These are phyloP conservation scores for Cladosporium sp. DNA, from an alignment of 2,329 filamentous ascomycete genomes.

Conservation along the genomic window DNA sequence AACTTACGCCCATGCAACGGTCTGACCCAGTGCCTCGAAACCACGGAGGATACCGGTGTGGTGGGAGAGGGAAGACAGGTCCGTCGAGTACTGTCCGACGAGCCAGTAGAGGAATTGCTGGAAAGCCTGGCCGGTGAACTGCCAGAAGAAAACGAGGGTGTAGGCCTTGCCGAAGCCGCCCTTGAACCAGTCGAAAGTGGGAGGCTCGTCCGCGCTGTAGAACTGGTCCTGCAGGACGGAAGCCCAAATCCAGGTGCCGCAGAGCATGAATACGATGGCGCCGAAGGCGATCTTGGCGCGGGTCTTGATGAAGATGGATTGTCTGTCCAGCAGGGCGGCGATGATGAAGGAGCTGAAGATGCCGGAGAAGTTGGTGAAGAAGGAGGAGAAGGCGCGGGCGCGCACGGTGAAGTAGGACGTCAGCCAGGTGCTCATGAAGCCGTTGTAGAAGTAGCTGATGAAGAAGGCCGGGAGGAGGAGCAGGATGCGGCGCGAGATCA, in stretches of 20 bases:
- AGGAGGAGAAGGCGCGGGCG: constrained; percentile 31
- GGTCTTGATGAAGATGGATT: constrained; percentile 31
- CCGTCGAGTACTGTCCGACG: constrained; percentile 33
- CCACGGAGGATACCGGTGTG: constrained; percentile 34
- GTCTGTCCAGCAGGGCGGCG: constrained; percentile 30
- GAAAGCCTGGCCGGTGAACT: constrained; percentile 34
- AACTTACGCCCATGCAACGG: constrained; percentile 33
- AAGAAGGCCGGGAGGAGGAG: constrained; percentile 31
- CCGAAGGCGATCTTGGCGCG: constrained; percentile 29
- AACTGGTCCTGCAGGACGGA: constrained; percentile 27
- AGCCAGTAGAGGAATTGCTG: constrained; percentile 36
- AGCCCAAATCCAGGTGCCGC: constrained; percentile 35
- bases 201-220: constrained; percentile 26
- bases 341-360: constrained; percentile 34
- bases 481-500: constrained; percentile 30
- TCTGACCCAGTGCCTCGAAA: constrained; percentile 32
- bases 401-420: constrained; percentile 32
- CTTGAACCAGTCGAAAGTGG: constrained; percentile 32
- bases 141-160: constrained; percentile 24
- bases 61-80: constrained; percentile 30
- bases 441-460: constrained; percentile 35
- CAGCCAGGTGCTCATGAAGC: constrained; percentile 29
- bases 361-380: constrained; percentile 35
- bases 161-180: constrained; percentile 32
- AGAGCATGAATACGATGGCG: constrained; percentile 28